phyloP scores from a whole-genome alignment of 306 rosid genomes.

The Neltuma alba region DNA sequence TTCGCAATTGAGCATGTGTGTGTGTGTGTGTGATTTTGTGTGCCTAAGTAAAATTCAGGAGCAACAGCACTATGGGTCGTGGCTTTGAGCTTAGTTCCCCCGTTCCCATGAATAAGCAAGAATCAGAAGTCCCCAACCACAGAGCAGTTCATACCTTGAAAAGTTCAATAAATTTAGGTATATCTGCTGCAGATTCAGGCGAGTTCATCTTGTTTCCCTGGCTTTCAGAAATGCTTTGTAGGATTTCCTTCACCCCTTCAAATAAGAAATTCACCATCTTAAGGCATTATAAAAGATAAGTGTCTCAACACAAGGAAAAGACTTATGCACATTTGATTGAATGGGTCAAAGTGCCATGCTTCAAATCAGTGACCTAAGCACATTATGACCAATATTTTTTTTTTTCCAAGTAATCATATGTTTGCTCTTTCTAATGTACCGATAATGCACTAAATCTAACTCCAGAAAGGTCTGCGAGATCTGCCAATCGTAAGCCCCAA shows the following conservation, averaged over 20 bases:
- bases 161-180: conserved; percentile 69
- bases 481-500: conserved; percentile 14
- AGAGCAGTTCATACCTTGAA: conserved; percentile 68
- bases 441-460: background rate
- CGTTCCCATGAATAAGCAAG: background rate
- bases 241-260: conserved; percentile 88
- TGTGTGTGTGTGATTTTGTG: background rate
- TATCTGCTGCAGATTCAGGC: conserved; percentile 79
- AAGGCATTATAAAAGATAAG: conserved; percentile 17
- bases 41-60: conserved; percentile 29
- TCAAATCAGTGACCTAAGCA: conserved; percentile 12
- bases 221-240: conserved; percentile 87
- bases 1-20: background rate
- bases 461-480: conserved; percentile 17
- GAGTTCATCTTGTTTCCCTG: conserved; percentile 87
- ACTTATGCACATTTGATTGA: conserved; percentile 15
- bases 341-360: conserved; percentile 24
- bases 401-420: conserved; percentile 8
- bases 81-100: background rate
- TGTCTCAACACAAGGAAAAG: conserved; percentile 21
- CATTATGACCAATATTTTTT: conserved; percentile 19
- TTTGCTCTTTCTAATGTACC: conserved; percentile 11
- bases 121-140: conserved; percentile 26
- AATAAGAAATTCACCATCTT: conserved; percentile 29
- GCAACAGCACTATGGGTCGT: conserved; percentile 3